A percentile compares a stretch with the other conserved stretches of the same genome.
These are phyloP conservation scores for Ogataea nitratoaversa DNA, from an alignment of 805 yeast genomes.

Conservation along the genomic window DNA sequence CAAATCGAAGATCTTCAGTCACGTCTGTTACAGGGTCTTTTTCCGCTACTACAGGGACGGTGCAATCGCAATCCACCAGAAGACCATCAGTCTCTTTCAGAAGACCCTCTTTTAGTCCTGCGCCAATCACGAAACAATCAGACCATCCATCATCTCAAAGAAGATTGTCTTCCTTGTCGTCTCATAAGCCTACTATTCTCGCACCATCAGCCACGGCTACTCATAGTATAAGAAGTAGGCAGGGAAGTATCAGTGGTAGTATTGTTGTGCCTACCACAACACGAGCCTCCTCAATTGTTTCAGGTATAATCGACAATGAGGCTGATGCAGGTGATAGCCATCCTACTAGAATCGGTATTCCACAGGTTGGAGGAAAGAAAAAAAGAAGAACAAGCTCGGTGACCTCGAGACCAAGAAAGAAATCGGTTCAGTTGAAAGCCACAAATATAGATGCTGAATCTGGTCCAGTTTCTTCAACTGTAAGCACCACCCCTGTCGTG, in stretches of 20 bases:
- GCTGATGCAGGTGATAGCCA: constrained; percentile 2
- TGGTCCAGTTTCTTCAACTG: background rate
- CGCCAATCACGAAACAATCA: constrained; percentile 1
- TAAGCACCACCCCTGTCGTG: background rate
- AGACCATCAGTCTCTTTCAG: constrained; percentile 8
- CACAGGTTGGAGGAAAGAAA: constrained; percentile 5
- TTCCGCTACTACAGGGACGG: background rate
- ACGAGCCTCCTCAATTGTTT: constrained; percentile 1
- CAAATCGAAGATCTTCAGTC: constrained; percentile 7
- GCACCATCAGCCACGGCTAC: background rate
- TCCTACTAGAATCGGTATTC: constrained; percentile 11
- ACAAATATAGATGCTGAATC: too few relatives aligned
- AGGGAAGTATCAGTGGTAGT: constrained; percentile 4
- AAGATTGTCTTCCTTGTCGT: constrained; percentile 18
- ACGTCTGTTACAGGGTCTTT: constrained; percentile 1
- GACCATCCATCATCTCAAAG: constrained; percentile 6
- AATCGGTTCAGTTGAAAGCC: background rate
- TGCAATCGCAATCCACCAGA: constrained; percentile 1
- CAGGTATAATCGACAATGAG: constrained; percentile 5
- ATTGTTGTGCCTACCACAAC: background rate
- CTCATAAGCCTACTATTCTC: background rate
- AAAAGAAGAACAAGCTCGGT: constrained; percentile 35
- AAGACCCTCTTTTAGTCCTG: constrained; percentile 2
- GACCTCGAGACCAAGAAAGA: constrained; percentile 1
- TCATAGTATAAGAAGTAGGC: constrained; percentile 2